Base-by-base conservation (phyloP, 305 asterid genomes). In the Fraxinus ornus region DNA sequence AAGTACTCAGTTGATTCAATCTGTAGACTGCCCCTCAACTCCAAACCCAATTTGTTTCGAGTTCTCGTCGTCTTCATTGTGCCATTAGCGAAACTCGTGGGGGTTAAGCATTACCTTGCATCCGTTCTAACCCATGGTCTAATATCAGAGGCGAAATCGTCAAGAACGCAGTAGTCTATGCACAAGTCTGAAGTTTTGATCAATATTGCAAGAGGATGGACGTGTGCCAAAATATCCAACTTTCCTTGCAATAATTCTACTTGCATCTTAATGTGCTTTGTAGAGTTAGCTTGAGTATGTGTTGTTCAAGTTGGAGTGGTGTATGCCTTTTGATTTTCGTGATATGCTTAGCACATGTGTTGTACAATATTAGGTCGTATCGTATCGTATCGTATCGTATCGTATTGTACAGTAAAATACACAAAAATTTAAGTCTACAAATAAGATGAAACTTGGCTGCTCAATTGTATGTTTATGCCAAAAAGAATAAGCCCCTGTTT, bases 11-110 rank as follows among this genome's bases (percentile, higher is more conserved):
- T 78, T 95, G 86, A 87, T 95, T 79, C 91, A 85, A 82, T 87
- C 93, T 36, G 83, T 95, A 19, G 84, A 95, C 32, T 88, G 94
- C 78, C 84, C 97, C 80, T 92, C 97, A 6, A 92, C 98, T 12
- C 98, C 95, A 9, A 95, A 91, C 86, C 99, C 99, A 13, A 95
- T 95, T 74, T 95, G 74, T 84, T 95, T 91, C 44, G 94, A 92
- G 88, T 84, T 86, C 68, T 82, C 91, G 76, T 88, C 91, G 17
- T 85, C 89, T 66, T 81, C 93, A 77, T 60, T 49, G 73, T 78
- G 79, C 88, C 86, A 52, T 85, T 66, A 73, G 37, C 41, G 87
- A 86, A 92, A 55, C 76, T 89, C 10, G 62, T 87, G 21, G 86
- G 84, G 73, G 62, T 87, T 41, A 87, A 79, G 81, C 85, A 39